Percentiles rank a stretch among this genome's conserved stretches.
These are phyloP conservation scores for Gigaspora rosea DNA, from an alignment of 192 early-diverging fungal species.

Conservation along the genomic window DNA sequence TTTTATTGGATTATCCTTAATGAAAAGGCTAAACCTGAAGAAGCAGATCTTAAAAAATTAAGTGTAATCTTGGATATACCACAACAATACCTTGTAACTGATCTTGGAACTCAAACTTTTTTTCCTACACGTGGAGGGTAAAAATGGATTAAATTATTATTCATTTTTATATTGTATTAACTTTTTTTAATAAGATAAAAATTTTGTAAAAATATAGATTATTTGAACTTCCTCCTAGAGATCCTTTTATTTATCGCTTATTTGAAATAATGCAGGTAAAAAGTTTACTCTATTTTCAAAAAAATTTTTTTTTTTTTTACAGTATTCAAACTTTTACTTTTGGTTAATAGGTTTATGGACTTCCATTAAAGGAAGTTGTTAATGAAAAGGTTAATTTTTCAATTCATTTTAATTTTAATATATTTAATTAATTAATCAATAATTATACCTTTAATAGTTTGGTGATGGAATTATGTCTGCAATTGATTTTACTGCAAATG, in stretches of 20 bases:
- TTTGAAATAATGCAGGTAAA: constrained; percentile 47
- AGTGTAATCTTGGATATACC: constrained; percentile 37
- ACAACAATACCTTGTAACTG: constrained; percentile 33
- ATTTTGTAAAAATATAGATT: constrained; percentile 29
- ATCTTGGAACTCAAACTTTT: constrained; percentile 36
- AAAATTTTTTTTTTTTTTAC: neutral
- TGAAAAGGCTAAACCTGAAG: constrained; percentile 43
- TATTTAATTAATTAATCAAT: neutral
- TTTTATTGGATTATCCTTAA: neutral
- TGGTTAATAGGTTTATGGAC: constrained; percentile 36
- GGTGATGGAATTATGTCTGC: constrained; percentile 57
- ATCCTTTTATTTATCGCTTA: constrained; percentile 50
- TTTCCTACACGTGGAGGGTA: constrained; percentile 48
- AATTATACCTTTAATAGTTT: constrained; percentile 38
- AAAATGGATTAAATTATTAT: neutral
- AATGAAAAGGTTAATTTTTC: constrained; percentile 43
- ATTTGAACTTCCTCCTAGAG: constrained; percentile 43
- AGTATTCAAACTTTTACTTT: neutral
- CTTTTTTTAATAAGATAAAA: neutral
- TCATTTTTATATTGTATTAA: no score
- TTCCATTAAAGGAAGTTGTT: constrained; percentile 47
- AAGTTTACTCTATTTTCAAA: neutral
- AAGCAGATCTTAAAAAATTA: constrained; percentile 38
- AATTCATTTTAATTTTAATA: neutral
- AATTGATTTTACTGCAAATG: constrained; percentile 45